Base-by-base conservation (phyloP, 148 eudicot genomes). In the Rhododendron kiyosumense region DNA sequence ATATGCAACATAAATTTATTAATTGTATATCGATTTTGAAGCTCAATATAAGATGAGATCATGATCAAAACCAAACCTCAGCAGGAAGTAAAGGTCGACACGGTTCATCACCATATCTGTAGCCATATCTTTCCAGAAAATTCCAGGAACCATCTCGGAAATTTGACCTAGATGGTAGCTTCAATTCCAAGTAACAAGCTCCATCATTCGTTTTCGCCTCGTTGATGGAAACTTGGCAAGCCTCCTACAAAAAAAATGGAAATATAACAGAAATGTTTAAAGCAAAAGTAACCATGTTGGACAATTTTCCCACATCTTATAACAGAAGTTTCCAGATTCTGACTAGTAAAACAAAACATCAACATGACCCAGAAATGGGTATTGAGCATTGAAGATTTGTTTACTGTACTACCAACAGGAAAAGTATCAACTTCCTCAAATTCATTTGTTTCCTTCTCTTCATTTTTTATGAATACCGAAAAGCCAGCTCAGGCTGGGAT, bases 101-200 rank as follows among this genome's bases (percentile, higher is more conserved):
- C 85, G 52, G 54, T 69, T 86, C 90, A 79, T 93, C 90, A 73
- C 98, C 95, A 83, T 90, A 95, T 84, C 92, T 91, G 79, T 89
- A 97, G 84, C 99, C 99, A 88, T 93, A 97, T 90, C 82, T 92
- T 57, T 90, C 90, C 11, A 97, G 89, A 85, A 97, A 97, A 85
- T 87, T 87, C 99, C 99, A 96, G 73, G 81, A 81, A 18, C 90
- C 93, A 1, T 90, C 92, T 79, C 41, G 88, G 54, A 28, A 78
- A 63, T 79, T 91, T 30, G 90, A 89, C 88, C 87, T 93, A 57
- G 94, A 78, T 38, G 95, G 98, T 38, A 93, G 38, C 88, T 89
- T 92, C 80, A 97, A 84, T 91, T 93, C 92, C 86, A 95, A 88
- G 88, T 85, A 94, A 52, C 81, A 84, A 7, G 96, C 96, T 51